Evolutionary conservation across 2,329 filamentous ascomycete species (phyloP).

Genomic region (Nigrospora oryzae): DNA sequence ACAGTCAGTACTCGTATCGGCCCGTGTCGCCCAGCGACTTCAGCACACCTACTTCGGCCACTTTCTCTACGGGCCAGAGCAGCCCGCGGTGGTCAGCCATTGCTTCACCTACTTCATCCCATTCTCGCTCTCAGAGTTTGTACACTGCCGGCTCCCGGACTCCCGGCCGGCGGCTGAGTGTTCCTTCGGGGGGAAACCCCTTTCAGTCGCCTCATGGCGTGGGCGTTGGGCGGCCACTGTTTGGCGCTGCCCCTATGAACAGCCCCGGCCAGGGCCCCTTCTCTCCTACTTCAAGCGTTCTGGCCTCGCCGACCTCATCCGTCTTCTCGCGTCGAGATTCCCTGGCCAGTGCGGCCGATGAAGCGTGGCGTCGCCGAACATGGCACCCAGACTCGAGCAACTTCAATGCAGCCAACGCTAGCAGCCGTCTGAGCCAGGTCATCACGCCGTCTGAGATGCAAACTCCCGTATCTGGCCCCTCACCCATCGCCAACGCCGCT

Average conservation of each 20-base stretch:
- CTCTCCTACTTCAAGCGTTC: constrained; percentile 48
- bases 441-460: constrained; percentile 57
- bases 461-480: constrained; percentile 41
- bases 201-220: constrained; percentile 58
- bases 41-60: constrained; percentile 76
- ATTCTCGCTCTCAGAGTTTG: constrained; percentile 65
- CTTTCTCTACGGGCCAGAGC: constrained; percentile 67
- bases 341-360: constrained; percentile 52
- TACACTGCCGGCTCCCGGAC: constrained; percentile 57
- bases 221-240: constrained; percentile 46
- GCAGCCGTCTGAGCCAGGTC: constrained; percentile 68
- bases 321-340: constrained; percentile 60
- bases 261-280: constrained; percentile 46
- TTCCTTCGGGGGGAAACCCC: constrained; percentile 67
- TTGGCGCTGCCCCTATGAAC: constrained; percentile 44
- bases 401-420: constrained; percentile 50
- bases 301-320: constrained; percentile 58
- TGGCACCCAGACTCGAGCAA: constrained; percentile 79
- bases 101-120: constrained; percentile 63
- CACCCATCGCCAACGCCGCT: constrained; percentile 33
- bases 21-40: constrained; percentile 64
- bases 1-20: constrained; percentile 58
- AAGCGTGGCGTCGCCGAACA: constrained; percentile 74
- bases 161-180: constrained; percentile 69
- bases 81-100: constrained; percentile 69